A percentile compares a stretch with the other conserved stretches of the same genome.
These are phyloP conservation scores for Ramaria sp. DNA, from an alignment of 768 basidiomycete species.

Conservation along the genomic window DNA sequence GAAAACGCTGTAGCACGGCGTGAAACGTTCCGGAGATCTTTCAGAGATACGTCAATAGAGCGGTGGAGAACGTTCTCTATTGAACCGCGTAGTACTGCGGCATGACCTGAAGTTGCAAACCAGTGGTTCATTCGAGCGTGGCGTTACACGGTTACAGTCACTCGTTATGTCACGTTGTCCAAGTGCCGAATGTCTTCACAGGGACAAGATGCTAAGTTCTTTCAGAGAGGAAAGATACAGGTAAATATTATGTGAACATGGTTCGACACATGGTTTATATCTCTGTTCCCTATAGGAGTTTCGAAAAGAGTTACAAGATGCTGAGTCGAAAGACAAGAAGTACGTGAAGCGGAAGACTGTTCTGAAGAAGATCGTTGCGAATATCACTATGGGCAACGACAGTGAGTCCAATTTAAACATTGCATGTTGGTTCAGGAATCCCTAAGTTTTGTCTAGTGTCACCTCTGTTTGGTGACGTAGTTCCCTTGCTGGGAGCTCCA, in stretches of 20 bases:
- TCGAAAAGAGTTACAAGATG: conserved; percentile 81
- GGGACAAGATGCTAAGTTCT: conserved; percentile 88
- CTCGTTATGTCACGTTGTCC: background rate
- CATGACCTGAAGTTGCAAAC: background rate
- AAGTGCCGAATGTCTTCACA: conserved; percentile 9
- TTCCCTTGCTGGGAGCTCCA: conserved; percentile 91
- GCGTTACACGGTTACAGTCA: background rate
- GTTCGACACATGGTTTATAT: conserved; percentile 8
- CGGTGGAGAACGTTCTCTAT: conserved; percentile 18
- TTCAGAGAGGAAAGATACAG: conserved; percentile 86
- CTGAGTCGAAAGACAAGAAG: conserved; percentile 95
- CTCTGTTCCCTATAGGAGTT: conserved; percentile 49
- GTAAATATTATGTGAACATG: conserved; percentile 27
- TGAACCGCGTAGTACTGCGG: background rate
- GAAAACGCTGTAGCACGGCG: background rate
- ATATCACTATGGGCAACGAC: conserved; percentile 99
- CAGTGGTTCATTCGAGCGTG: background rate
- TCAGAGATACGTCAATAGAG: conserved; percentile 19
- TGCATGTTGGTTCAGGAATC: conserved; percentile 12
- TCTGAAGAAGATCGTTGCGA: conserved; percentile 95
- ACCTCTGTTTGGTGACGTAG: conserved; percentile 87
- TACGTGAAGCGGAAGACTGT: conserved; percentile 87
- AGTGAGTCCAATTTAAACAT: conserved; percentile 48
- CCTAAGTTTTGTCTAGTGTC: conserved; percentile 53
- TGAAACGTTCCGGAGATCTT: conserved; percentile 16